Conservation (phyloP, 768 basidiomycete species). For the Lenzites betulinus region DNA sequence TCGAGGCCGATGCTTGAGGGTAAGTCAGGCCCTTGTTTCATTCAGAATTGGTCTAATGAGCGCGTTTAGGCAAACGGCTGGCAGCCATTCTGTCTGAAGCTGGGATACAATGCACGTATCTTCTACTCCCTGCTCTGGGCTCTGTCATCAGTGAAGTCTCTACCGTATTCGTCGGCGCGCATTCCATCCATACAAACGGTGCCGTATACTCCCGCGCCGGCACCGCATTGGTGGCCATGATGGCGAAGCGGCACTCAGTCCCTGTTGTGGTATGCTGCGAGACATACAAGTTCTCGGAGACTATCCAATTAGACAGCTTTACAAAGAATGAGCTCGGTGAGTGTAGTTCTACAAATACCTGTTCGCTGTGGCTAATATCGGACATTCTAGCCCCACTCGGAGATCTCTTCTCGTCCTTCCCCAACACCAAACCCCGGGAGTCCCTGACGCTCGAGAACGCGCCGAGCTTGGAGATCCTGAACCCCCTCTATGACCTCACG, state of each 20-base stretch:
- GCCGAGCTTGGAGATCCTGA: slow-evolving; percentile 72
- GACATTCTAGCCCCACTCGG: slow-evolving; percentile 31
- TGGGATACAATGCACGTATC: slow-evolving; percentile 85
- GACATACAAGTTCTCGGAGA: slow-evolving; percentile 97
- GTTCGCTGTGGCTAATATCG: background rate
- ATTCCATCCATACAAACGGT: slow-evolving; percentile 93
- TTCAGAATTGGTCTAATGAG: slow-evolving; percentile 4
- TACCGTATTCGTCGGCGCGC: slow-evolving; percentile 88
- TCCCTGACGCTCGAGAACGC: slow-evolving; percentile 33
- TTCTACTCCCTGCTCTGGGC: slow-evolving; percentile 83
- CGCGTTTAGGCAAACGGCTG: slow-evolving; percentile 68
- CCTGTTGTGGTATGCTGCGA: slow-evolving; percentile 98
- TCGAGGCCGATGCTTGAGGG: slow-evolving; percentile 96
- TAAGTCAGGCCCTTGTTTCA: slow-evolving; percentile 23
- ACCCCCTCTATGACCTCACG: slow-evolving; percentile 92
- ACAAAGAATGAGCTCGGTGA: slow-evolving; percentile 94
- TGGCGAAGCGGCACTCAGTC: slow-evolving; percentile 84
- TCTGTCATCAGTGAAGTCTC: slow-evolving; percentile 80
- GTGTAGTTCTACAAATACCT: slow-evolving; percentile 20
- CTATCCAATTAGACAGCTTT: slow-evolving; percentile 90
- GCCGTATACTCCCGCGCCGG: slow-evolving; percentile 93
- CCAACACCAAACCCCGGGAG: slow-evolving; percentile 35
- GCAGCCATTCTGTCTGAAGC: slow-evolving; percentile 68
- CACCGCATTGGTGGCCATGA: slow-evolving; percentile 95
- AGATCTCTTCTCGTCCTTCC: slow-evolving; percentile 36